A percentile compares a stretch with the other conserved stretches of the same genome.
Evolutionary conservation across 208 protist species (phyloP).

Genomic region (Naegleria fowleri): DNA sequence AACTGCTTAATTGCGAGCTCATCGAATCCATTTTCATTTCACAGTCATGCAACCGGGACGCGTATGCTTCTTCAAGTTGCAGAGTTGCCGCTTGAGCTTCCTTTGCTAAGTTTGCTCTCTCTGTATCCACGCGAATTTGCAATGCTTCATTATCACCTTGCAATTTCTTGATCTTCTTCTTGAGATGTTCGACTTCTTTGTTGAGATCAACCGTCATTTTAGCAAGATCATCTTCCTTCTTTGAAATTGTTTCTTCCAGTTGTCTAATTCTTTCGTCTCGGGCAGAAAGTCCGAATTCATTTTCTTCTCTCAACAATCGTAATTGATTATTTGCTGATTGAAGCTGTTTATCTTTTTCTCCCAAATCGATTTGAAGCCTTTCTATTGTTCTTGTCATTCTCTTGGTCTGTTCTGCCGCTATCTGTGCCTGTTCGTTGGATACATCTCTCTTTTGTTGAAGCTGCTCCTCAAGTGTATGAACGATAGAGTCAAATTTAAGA

Average conservation of each 20-base stretch:
- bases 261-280: neutral
- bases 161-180: neutral
- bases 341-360: neutral
- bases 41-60: neutral
- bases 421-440: neutral
- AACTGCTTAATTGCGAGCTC: neutral
- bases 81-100: neutral
- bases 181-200: neutral
- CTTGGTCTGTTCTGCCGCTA: neutral
- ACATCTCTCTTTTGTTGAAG: neutral
- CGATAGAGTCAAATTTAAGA: neutral
- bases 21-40: neutral
- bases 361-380: neutral
- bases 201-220: neutral
- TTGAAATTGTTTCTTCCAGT: neutral
- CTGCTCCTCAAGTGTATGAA: neutral
- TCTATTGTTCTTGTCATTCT: neutral
- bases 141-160: neutral
- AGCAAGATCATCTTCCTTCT: neutral
- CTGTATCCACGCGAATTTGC: neutral
- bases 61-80: neutral
- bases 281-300: neutral
- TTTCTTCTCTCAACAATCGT: neutral
- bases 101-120: neutral
- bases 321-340: neutral